These are phyloP conservation scores for Hawksworthiomyces lignivorus DNA, from an alignment of 2,329 filamentous ascomycete genomes.

Conservation along the genomic window DNA sequence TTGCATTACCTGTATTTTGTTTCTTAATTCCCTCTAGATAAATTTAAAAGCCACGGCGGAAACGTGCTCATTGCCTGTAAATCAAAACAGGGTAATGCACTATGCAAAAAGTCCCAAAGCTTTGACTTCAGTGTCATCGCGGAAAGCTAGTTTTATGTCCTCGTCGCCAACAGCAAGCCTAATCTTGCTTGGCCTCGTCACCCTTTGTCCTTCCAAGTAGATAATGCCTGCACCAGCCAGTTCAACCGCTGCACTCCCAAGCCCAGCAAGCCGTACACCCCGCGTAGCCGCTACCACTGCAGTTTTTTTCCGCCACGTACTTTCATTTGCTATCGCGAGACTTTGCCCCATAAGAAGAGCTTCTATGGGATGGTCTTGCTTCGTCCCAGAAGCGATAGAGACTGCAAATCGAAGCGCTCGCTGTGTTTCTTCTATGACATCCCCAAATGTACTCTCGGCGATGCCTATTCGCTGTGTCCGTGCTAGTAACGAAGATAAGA, in stretches of 20 bases:
- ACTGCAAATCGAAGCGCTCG: conserved; percentile 56
- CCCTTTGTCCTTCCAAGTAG: conserved; percentile 69
- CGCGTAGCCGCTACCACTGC: conserved; percentile 13
- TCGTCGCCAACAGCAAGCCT: conserved; percentile 82
- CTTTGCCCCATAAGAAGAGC: conserved; percentile 35
- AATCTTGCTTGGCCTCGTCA: conserved; percentile 82
- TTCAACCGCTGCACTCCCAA: conserved; percentile 62
- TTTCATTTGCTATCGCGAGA: background rate
- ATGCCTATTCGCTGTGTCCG: conserved; percentile 76
- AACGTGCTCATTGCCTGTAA: no score
- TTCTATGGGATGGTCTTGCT: conserved; percentile 48
- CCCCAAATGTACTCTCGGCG: conserved; percentile 78
- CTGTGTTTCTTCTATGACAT: conserved; percentile 80
- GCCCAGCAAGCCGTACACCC: conserved; percentile 22
- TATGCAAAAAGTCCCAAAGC: conserved; percentile 57
- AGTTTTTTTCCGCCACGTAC: conserved; percentile 6
- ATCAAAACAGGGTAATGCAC: no score
- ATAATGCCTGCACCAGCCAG: conserved; percentile 83
- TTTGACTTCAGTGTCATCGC: conserved; percentile 80
- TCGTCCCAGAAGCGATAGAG: conserved; percentile 22
- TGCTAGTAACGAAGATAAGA: conserved; percentile 74
- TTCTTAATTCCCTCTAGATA: no score
- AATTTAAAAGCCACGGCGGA: no score
- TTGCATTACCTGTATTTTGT: no score
- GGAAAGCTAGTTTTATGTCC: conserved; percentile 79